Evolutionary conservation across 2,329 filamentous ascomycete genomes (phyloP).

Genomic region (Phaeoacremonium minimum): DNA sequence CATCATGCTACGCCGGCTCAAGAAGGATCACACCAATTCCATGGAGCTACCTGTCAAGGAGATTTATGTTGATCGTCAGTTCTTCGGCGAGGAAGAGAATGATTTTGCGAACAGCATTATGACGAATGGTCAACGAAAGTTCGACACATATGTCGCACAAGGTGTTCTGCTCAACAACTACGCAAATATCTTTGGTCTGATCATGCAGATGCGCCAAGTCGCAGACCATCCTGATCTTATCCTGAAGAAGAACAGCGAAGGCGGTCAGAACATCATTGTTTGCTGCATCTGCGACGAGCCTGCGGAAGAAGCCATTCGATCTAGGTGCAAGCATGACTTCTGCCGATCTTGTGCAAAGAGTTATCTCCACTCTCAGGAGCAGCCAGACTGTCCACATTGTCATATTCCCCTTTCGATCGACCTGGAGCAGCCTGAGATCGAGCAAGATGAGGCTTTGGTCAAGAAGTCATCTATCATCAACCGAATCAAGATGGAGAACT

Average conservation of each 20-base stretch:
- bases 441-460: conserved; percentile 79
- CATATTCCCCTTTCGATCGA: conserved; percentile 89
- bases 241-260: conserved; percentile 79
- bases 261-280: conserved; percentile 84
- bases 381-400: conserved; percentile 81
- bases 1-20: conserved; percentile 93
- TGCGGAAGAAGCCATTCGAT: conserved; percentile 90
- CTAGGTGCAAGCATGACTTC: conserved; percentile 89
- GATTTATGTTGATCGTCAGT: conserved; percentile 86
- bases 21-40: conserved; percentile 86
- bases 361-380: conserved; percentile 74
- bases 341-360: conserved; percentile 76
- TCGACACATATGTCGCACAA: conserved; percentile 91
- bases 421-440: conserved; percentile 90
- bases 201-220: conserved; percentile 99
- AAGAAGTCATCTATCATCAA: conserved; percentile 99
- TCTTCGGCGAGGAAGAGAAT: conserved; percentile 93
- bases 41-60: conserved; percentile 98
- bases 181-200: conserved; percentile 96
- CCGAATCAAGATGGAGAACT: conserved; percentile 97
- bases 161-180: conserved; percentile 97
- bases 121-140: conserved; percentile 81
- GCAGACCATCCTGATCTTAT: conserved; percentile 95
- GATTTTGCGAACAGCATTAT: conserved; percentile 96
- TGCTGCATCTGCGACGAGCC: conserved; percentile 96